Evolutionary conservation across 257 asterid genomes (phyloP), one percentile per base, ranked within the genome.

Genomic region (Nicotiana tomentosiformis): DNA sequence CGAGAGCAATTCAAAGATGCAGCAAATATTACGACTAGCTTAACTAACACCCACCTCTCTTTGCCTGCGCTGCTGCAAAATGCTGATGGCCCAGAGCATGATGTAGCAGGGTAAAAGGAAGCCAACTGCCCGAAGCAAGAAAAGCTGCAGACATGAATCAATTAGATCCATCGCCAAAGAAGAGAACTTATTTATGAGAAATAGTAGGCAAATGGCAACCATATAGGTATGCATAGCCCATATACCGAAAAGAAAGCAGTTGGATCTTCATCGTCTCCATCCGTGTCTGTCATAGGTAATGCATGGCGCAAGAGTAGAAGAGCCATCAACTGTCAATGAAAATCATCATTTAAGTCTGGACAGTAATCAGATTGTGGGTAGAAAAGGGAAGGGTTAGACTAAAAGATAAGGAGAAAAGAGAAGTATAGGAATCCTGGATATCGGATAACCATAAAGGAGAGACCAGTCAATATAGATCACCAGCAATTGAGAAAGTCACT

Each of bases 61-160:
- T 86, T 96, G 97, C 85, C 98, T 89, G 83, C 98, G 91, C 15
- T 94, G 97, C 84, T 96, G 99, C 88, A 96, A 86, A 84, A 96
- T 91, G 80, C 92, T 92, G 69, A 96, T 93, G 77, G 98, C 98
- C 99, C 99, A 96, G 82, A 95, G 89, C 98, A 96, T 94, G 86
- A 96, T 91, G 90, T 96, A 96, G 88, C 98, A 96, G 29, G 99
- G 99, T 88, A 96, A 84, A 80, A 96, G 98, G 84, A 96, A 96
- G 64, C 98, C 99, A 72, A 93, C 97, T 6, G 92, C 95, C 74
- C 99, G 93, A 85, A 96, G 97, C 86, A 96, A 87, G 95, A 96
- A 94, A 37, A 96, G 93, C 99, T 96, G 98, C 87, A 85, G 70
- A 83, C 17, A 60, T 61, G 60, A 17, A 49, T 51, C 64, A 76